Conservation (phyloP, 1,284 basidiomycete genomes). For the Trichosporon sp. region DNA sequence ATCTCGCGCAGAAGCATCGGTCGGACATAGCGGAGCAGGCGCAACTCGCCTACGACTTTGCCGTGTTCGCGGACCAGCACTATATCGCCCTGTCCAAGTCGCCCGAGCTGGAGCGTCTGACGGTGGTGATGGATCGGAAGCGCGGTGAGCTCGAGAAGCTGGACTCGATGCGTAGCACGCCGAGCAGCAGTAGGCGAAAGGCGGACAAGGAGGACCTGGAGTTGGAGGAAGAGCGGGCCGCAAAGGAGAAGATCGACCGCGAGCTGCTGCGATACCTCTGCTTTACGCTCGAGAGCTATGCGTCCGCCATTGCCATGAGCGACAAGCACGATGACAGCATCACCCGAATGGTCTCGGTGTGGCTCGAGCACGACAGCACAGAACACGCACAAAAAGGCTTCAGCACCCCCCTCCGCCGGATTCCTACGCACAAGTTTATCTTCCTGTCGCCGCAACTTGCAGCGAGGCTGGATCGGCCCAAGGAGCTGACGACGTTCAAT, state of each 20-base stretch:
- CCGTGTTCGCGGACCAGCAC: conserved; percentile 84
- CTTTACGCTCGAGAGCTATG: conserved; percentile 80
- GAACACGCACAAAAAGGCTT: conserved; percentile 62
- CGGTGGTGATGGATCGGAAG: conserved; percentile 74
- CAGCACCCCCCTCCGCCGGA: conserved; percentile 48
- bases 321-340: conserved; percentile 75
- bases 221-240: conserved; percentile 61
- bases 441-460: conserved; percentile 90
- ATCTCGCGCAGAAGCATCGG: conserved; percentile 22
- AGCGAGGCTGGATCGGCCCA: conserved; percentile 70
- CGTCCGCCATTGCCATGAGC: conserved; percentile 68
- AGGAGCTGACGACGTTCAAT: conserved; percentile 62
- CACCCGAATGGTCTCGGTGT: conserved; percentile 83
- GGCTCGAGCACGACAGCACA: conserved; percentile 69
- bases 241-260: conserved; percentile 65
- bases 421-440: conserved; percentile 88
- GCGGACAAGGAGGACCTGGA: conserved; percentile 55
- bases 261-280: conserved; percentile 68
- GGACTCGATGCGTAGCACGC: conserved; percentile 34
- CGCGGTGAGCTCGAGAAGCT: conserved; percentile 46
- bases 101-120: conserved; percentile 71
- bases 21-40: conserved; percentile 58
- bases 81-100: conserved; percentile 71
- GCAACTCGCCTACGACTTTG: conserved; percentile 78
- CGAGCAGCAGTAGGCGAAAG: conserved; percentile 43